These are phyloP conservation scores for Prunus davidiana DNA, from an alignment of 306 rosid genomes.

Conservation along the genomic window DNA sequence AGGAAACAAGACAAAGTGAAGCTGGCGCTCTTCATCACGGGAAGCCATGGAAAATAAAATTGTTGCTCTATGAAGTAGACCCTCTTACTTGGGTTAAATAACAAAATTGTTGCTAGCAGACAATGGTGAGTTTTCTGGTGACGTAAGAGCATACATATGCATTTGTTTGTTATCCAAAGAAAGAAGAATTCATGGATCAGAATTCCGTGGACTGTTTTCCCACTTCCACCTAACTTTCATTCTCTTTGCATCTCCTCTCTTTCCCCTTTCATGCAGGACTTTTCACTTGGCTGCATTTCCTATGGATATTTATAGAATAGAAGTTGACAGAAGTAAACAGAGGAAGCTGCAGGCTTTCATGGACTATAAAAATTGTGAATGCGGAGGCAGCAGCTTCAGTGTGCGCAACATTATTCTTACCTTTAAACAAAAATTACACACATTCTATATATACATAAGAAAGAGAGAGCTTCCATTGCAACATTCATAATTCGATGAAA, in stretches of 20 bases:
- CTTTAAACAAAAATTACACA: too few species aligned
- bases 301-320: too few species aligned
- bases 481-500: too few species aligned
- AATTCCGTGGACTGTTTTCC: neutral
- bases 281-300: too few species aligned
- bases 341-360: too few species aligned
- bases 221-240: neutral
- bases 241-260: neutral
- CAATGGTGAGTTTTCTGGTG: neutral
- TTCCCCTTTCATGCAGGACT: too few species aligned
- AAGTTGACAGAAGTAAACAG: too few species aligned
- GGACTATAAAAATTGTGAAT: too few species aligned
- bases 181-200: neutral
- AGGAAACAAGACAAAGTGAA: slow-evolving; percentile 31
- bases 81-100: neutral
- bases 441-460: too few species aligned
- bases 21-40: neutral
- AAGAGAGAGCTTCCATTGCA: too few species aligned
- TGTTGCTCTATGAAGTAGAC: neutral
- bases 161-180: neutral
- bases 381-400: too few species aligned
- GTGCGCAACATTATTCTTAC: too few species aligned
- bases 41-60: neutral
- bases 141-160: neutral
- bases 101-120: neutral